Evolutionary conservation across 2,329 filamentous ascomycete species (phyloP).

Genomic region (Verticillium longisporum): DNA sequence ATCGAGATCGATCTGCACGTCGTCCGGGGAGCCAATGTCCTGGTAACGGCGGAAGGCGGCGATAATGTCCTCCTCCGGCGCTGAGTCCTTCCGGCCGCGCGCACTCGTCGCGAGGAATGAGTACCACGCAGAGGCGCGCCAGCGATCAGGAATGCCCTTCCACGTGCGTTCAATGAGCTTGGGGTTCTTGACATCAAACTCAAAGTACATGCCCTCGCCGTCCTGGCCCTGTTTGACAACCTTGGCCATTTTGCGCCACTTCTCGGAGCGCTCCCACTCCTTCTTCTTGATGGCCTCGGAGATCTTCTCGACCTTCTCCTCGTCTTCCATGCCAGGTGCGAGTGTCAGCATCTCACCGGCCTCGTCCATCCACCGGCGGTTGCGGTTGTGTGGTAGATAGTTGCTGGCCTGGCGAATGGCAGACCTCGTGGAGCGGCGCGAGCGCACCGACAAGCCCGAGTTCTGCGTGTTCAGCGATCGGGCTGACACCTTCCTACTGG

Average conservation of each 20-base stretch:
- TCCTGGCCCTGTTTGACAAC: constrained; percentile 42
- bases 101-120: constrained; percentile 80
- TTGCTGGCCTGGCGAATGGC: constrained; percentile 52
- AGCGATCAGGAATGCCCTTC: constrained; percentile 97
- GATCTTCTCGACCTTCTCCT: constrained; percentile 43
- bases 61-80: constrained; percentile 65
- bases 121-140: constrained; percentile 91
- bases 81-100: constrained; percentile 53
- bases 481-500: constrained; percentile 49
- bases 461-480: constrained; percentile 52
- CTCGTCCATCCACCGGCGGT: constrained; percentile 55
- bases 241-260: constrained; percentile 62
- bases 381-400: constrained; percentile 52
- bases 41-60: constrained; percentile 67
- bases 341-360: constrained; percentile 61
- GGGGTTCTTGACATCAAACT: constrained; percentile 76
- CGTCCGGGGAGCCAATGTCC: constrained; percentile 71
- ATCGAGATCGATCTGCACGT: constrained; percentile 95
- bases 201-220: constrained; percentile 56
- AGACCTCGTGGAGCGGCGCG: constrained; percentile 46
- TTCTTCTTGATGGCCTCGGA: constrained; percentile 54
- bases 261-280: constrained; percentile 56
- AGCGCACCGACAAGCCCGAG: constrained; percentile 43
- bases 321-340: constrained; percentile 49
- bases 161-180: constrained; percentile 88